Percentiles rank a stretch among this genome's conserved stretches.
Evolutionary conservation across 805 yeast species (phyloP).

Genomic region (Debaryomyces maramus): DNA sequence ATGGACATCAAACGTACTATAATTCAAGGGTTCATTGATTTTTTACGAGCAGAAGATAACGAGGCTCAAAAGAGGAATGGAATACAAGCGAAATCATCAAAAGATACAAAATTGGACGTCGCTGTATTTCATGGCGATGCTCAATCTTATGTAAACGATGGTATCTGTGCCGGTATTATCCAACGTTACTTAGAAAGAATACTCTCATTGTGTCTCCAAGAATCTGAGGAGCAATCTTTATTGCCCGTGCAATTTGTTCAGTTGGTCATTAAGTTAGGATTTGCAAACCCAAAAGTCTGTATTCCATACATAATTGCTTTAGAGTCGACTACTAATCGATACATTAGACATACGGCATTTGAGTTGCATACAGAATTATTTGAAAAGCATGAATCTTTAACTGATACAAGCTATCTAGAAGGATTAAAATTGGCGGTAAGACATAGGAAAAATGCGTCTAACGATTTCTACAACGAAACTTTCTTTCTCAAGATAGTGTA

Average conservation of each 20-base stretch:
- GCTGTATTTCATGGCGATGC: conserved; percentile 56
- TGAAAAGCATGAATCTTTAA: conserved; percentile 68
- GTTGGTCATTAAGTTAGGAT: conserved; percentile 61
- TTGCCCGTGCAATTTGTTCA: conserved; percentile 57
- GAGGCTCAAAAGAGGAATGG: conserved; percentile 44
- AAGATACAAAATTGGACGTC: conserved; percentile 38
- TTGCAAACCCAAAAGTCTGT: conserved; percentile 71
- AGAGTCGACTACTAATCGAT: conserved; percentile 49
- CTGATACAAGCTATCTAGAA: conserved; percentile 62
- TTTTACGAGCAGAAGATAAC: conserved; percentile 57
- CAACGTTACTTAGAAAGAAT: conserved; percentile 58
- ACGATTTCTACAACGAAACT: conserved; percentile 25
- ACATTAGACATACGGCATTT: conserved; percentile 48
- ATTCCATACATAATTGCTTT: conserved; percentile 71
- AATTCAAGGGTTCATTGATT: conserved; percentile 56
- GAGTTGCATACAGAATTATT: conserved; percentile 55
- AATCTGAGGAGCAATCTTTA: conserved; percentile 47
- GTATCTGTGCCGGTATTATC: conserved; percentile 70
- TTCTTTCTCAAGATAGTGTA: conserved; percentile 42
- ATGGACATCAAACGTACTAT: conserved; percentile 50
- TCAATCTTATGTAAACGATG: conserved; percentile 54
- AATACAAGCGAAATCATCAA: conserved; percentile 35
- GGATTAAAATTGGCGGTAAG: conserved; percentile 58
- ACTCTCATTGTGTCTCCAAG: conserved; percentile 48
- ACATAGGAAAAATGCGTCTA: conserved; percentile 34